Conservation (phyloP, 257 asterid genomes). For the Solanum corneliomulleri region DNA sequence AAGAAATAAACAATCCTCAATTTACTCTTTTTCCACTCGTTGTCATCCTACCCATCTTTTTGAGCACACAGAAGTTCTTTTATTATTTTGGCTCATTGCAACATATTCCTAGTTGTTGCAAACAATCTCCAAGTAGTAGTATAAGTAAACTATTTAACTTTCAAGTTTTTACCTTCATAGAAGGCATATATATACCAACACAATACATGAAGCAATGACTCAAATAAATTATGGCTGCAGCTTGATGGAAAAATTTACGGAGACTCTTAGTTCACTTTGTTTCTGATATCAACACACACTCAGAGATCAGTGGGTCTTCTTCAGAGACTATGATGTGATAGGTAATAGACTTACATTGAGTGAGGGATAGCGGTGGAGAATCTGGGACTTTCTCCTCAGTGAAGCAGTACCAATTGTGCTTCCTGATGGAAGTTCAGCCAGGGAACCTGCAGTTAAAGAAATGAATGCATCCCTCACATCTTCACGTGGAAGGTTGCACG, state of each 20-base stretch:
- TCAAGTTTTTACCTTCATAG: neutral
- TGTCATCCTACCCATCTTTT: neutral
- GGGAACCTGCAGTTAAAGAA: slow-evolving; percentile 61
- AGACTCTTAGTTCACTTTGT: neutral
- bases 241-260: neutral
- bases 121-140: neutral
- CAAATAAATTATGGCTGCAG: neutral
- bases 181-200: neutral
- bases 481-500: slow-evolving; percentile 95
- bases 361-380: slow-evolving; percentile 75
- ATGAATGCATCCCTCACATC: slow-evolving; percentile 96
- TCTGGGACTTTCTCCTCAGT: slow-evolving; percentile 86
- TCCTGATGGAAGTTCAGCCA: slow-evolving; percentile 80
- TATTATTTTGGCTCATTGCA: neutral
- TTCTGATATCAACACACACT: neutral
- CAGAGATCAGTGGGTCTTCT: neutral
- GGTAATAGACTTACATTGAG: slow-evolving; percentile 37
- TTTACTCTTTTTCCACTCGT: neutral
- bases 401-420: slow-evolving; percentile 92
- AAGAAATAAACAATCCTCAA: neutral
- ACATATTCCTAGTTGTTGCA: neutral
- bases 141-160: neutral
- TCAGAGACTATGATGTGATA: neutral
- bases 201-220: neutral
- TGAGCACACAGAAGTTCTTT: neutral